These are phyloP conservation scores for Colletotrichum plurivorum DNA, from an alignment of 2,329 filamentous ascomycete genomes.

Conservation along the genomic window DNA sequence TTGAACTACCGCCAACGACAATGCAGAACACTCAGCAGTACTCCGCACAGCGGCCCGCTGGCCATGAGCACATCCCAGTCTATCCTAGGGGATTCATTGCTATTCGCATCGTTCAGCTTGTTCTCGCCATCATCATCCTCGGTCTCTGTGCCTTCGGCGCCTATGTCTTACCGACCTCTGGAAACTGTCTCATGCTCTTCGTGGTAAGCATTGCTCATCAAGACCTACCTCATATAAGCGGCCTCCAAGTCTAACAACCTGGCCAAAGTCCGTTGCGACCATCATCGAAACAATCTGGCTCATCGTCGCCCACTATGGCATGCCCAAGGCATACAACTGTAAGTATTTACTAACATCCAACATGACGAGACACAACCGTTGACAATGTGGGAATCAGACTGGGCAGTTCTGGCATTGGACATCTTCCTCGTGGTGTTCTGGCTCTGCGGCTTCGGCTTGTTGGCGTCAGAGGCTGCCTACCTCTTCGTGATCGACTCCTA, in stretches of 20 bases:
- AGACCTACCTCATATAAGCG: background rate
- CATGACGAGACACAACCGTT: background rate
- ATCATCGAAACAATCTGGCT: slow-evolving; percentile 63
- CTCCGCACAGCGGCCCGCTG: slow-evolving; percentile 49
- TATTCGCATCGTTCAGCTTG: slow-evolving; percentile 61
- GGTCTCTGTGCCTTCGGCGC: slow-evolving; percentile 63
- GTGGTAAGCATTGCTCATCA: slow-evolving; percentile 54
- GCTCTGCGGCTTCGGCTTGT: slow-evolving; percentile 60
- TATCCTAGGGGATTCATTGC: slow-evolving; percentile 61
- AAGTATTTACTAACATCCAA: background rate
- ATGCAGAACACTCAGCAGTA: slow-evolving; percentile 43
- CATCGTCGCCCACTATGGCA: slow-evolving; percentile 57
- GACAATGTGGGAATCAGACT: slow-evolving; percentile 50
- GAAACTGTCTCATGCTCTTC: slow-evolving; percentile 52
- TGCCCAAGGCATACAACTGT: slow-evolving; percentile 61
- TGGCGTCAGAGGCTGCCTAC: slow-evolving; percentile 48
- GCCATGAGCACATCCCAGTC: slow-evolving; percentile 61
- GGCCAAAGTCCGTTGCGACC: slow-evolving; percentile 56
- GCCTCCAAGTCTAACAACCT: slow-evolving; percentile 29
- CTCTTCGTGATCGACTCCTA: slow-evolving; percentile 28
- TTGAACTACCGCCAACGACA: background rate
- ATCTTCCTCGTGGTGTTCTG: slow-evolving; percentile 67
- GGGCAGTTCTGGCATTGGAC: slow-evolving; percentile 66
- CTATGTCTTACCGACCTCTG: slow-evolving; percentile 51
- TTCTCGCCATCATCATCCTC: slow-evolving; percentile 61